These are phyloP conservation scores for Tricholoma saponaceum DNA, from an alignment of 768 basidiomycete genomes.

Conservation along the genomic window DNA sequence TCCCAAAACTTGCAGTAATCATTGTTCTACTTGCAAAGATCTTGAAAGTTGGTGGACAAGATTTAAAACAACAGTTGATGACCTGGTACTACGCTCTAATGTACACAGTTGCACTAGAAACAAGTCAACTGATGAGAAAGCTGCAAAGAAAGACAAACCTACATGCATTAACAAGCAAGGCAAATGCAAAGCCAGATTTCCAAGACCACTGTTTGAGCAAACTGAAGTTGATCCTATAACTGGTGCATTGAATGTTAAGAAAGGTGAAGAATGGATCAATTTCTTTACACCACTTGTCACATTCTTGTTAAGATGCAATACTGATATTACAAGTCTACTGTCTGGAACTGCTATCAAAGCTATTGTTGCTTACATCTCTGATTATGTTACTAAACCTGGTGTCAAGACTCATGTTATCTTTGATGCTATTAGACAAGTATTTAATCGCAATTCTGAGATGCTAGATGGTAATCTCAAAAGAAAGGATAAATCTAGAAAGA, in stretches of 20 bases:
- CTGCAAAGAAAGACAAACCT: neutral
- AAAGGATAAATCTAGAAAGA: neutral
- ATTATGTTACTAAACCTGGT: neutral
- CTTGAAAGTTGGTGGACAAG: neutral
- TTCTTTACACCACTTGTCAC: neutral
- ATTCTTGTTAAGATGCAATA: neutral
- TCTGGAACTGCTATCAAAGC: neutral
- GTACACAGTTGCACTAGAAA: neutral
- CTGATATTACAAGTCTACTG: neutral
- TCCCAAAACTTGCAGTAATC: neutral
- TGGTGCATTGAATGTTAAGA: neutral
- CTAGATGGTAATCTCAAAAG: neutral
- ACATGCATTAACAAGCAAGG: conserved; percentile 18
- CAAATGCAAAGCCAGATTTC: neutral
- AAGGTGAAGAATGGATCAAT: neutral
- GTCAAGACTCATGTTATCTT: neutral
- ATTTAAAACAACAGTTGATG: neutral
- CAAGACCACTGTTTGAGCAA: neutral
- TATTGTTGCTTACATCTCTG: neutral
- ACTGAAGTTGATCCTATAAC: conserved; percentile 9
- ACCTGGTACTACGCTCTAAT: neutral
- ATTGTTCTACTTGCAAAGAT: neutral
- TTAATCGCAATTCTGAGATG: neutral
- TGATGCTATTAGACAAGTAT: neutral
- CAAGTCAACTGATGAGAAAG: neutral